Evolutionary conservation across 148 eudicot species (phyloP), one percentile per base, ranked within the genome.

Genomic region (Drosera capensis): DNA sequence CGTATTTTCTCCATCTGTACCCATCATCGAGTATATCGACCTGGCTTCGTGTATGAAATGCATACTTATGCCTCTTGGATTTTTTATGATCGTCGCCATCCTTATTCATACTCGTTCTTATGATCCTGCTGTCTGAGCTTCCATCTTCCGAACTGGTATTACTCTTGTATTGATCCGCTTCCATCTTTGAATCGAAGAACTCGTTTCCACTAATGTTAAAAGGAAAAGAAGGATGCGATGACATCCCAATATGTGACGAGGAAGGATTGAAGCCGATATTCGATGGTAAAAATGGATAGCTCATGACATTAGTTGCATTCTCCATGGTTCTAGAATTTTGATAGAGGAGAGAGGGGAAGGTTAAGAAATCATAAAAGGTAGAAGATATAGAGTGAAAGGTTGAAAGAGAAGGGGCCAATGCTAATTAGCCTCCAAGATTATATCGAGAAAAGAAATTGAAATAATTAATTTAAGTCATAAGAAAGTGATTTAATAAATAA

Each of bases 1-100:
- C 71, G 23, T 66, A 66, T 46, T 66, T 66, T 15, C 71, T 61
- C 71, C 71, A 67, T n/a, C 71, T 62, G 41, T 67, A 67, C 12
- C 71, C 71, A 46, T 67, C 71, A 14, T 67, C 71, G 29, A 67
- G 71, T 40, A 67, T 56, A 51, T 67, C 71, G 13, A 67, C 67
- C 1, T 56, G 58, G 19, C 67, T 67, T 34, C 71, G 60, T n/a
- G 71, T 67, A 51, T 67, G 71, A 51, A 67, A 67, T 7, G 67
- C 67, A 28, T 20, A 61, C 25, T 59, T 61, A 37, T 55, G 67
- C 49, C 49, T 61, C 28, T 26, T 67, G 1, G 35, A 6, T 45
- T 66, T 66, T 57, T 59, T 65, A 11, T 48, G 28, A 23, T 2
- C 29, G 7, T 45, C 29, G n/a, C 48, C 29, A 1, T 41, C 45